Conservation (phyloP, 805 yeast genomes). For the Sugiyamaella lignohabitans region DNA sequence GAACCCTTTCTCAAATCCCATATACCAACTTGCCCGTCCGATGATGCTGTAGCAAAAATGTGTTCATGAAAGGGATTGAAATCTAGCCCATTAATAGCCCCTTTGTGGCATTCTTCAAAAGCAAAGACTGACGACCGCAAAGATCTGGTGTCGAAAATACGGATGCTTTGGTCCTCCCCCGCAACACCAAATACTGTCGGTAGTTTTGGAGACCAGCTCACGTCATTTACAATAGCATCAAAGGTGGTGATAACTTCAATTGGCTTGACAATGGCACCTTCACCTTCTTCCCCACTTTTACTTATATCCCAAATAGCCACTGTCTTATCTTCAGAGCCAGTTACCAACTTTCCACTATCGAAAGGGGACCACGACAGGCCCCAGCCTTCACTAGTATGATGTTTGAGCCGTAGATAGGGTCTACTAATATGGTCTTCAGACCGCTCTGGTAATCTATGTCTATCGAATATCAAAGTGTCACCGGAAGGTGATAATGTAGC, state of each 20-base stretch:
- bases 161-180: slow-evolving; percentile 59
- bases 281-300: background rate
- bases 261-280: slow-evolving; percentile 24
- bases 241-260: slow-evolving; percentile 41
- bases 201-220: slow-evolving; percentile 47
- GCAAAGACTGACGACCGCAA: slow-evolving; percentile 34
- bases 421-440: slow-evolving; percentile 2
- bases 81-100: slow-evolving; percentile 54
- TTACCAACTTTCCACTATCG: slow-evolving; percentile 40
- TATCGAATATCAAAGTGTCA: slow-evolving; percentile 29
- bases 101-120: slow-evolving; percentile 17
- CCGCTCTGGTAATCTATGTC: slow-evolving; percentile 46
- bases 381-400: slow-evolving; percentile 61
- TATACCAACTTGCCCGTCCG: slow-evolving; percentile 60
- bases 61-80: slow-evolving; percentile 51
- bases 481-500: slow-evolving; percentile 49
- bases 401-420: slow-evolving; percentile 16
- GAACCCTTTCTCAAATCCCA: slow-evolving; percentile 68
- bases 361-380: slow-evolving; percentile 62
- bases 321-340: slow-evolving; percentile 65
- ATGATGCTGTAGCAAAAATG: slow-evolving; percentile 68
- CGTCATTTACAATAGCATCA: slow-evolving; percentile 56
- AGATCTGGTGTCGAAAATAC: slow-evolving; percentile 53
- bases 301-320: slow-evolving; percentile 72
- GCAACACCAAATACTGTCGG: slow-evolving; percentile 58